phyloP scores from a whole-genome alignment of 2,329 filamentous ascomycete genomes.

The Claviceps sp. region DNA sequence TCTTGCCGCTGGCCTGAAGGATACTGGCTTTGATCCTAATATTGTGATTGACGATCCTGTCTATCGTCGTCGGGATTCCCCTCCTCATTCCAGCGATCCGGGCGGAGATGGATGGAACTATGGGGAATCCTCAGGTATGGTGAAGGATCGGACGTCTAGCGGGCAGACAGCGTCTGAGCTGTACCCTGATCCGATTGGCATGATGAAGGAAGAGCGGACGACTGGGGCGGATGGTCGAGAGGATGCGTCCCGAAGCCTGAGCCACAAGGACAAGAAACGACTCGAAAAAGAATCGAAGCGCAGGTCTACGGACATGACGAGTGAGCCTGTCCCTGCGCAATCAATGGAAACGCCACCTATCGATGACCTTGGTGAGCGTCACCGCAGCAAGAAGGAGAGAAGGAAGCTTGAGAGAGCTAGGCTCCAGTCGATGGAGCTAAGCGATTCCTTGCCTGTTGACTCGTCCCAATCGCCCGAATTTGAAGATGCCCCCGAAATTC shows the following conservation, averaged over 20 bases:
- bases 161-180: conserved; percentile 16
- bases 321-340: conserved; percentile 2
- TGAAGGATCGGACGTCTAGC: conserved; percentile 22
- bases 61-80: conserved; percentile 50
- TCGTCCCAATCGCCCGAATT: conserved; percentile 6
- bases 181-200: conserved; percentile 35
- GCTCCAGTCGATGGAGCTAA: conserved; percentile 5
- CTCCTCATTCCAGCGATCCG: conserved; percentile 43
- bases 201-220: conserved; percentile 19
- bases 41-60: conserved; percentile 54
- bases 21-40: conserved; percentile 57
- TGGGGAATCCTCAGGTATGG: conserved; percentile 35
- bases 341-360: conserved; percentile 4
- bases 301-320: conserved; percentile 16
- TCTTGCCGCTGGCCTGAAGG: conserved; percentile 52
- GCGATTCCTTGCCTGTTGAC: conserved; percentile 3
- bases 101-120: conserved; percentile 29
- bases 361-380: conserved; percentile 13
- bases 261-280: conserved; percentile 37
- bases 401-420: conserved; percentile 30
- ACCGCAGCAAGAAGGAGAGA: conserved; percentile 34
- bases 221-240: conserved; percentile 13
- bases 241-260: conserved; percentile 20
- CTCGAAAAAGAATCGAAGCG: conserved; percentile 26
- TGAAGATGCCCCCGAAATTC: conserved; percentile 14